phyloP scores from a whole-genome alignment of 108 stramenopile species.

The Parietichytrium sp. region DNA sequence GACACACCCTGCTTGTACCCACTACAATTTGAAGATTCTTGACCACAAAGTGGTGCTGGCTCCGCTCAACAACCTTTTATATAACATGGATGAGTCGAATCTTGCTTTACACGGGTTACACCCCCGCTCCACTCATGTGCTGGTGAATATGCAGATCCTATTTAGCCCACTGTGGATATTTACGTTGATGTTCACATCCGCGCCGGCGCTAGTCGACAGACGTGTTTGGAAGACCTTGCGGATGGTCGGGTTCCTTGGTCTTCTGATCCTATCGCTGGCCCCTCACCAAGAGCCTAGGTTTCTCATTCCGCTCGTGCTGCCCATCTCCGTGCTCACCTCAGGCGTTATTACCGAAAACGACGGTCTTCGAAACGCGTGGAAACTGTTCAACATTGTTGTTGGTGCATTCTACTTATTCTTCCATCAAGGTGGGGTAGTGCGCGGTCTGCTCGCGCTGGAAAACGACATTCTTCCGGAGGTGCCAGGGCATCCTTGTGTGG shows the following conservation, averaged over 20 bases:
- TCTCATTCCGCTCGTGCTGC: background rate
- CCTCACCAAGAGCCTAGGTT: slow-evolving; percentile 8
- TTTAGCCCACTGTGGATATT: slow-evolving; percentile 23
- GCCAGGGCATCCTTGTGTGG: background rate
- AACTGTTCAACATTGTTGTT: background rate
- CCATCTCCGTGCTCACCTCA: background rate
- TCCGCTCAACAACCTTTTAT: background rate
- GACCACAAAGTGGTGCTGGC: background rate
- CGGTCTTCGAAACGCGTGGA: background rate
- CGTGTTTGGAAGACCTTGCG: too few species aligned
- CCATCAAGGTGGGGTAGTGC: slow-evolving; percentile 1
- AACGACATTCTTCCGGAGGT: background rate
- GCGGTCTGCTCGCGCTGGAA: background rate
- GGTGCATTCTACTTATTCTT: background rate
- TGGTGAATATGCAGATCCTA: slow-evolving; percentile 4
- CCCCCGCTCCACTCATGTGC: background rate
- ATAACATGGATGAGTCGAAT: background rate
- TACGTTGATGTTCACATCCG: background rate
- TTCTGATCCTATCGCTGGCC: background rate
- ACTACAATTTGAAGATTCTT: too few species aligned
- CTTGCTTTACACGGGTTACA: slow-evolving; percentile 4
- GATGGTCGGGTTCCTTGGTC: background rate
- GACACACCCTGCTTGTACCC: too few species aligned
- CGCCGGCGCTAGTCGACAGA: background rate
- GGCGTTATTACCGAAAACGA: background rate